phyloP scores from a whole-genome alignment of 2,329 filamentous ascomycete species.

The Neopestalotiopsis sp. region DNA sequence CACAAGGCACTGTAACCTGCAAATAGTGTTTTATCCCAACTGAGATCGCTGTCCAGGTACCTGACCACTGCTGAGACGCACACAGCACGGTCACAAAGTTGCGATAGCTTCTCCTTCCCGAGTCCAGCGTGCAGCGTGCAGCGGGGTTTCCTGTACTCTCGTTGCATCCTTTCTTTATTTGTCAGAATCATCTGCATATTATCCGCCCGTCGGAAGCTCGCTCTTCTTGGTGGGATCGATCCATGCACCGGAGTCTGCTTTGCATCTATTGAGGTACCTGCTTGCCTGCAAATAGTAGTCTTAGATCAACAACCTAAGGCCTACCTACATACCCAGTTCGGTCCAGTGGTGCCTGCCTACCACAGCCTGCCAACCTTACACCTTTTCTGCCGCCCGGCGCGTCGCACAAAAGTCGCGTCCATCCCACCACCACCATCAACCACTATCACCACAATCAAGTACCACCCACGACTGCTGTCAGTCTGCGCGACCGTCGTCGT shows the following conservation, averaged over 20 bases:
- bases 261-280: neutral
- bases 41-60: neutral
- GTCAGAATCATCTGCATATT: neutral
- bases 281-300: neutral
- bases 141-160: neutral
- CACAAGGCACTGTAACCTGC: too few relatives aligned
- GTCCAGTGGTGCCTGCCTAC: neutral
- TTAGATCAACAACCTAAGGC: neutral
- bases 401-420: constrained; percentile 18
- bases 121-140: neutral
- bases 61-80: neutral
- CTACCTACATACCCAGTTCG: neutral
- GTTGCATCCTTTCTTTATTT: neutral
- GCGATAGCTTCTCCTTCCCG: neutral
- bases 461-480: neutral
- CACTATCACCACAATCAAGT: constrained; percentile 8
- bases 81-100: neutral
- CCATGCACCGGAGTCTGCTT: neutral
- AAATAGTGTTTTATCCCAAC: neutral
- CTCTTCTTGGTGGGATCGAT: neutral
- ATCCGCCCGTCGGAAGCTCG: neutral
- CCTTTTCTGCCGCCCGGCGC: constrained; percentile 4
- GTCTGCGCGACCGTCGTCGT: neutral
- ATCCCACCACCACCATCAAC: constrained; percentile 15
- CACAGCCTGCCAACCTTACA: neutral